phyloP scores from a whole-genome alignment of 148 eudicot species.

The Diospyros kaki region DNA sequence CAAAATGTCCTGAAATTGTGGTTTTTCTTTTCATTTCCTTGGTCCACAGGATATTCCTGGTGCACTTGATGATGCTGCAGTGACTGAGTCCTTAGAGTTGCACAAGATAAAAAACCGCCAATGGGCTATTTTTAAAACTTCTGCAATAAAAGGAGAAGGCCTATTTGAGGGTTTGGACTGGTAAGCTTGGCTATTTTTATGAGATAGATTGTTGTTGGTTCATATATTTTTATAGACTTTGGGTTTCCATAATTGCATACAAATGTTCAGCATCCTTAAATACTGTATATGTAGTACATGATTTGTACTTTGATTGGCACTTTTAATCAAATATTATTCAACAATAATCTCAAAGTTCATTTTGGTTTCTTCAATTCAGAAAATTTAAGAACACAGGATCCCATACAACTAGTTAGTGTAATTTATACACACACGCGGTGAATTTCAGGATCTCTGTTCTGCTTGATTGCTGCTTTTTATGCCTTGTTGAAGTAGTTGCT shows the following conservation, averaged over 20 bases:
- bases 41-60: slow-evolving; percentile 85
- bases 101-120: slow-evolving; percentile 96
- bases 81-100: slow-evolving; percentile 87
- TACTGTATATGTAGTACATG: background rate
- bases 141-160: slow-evolving; percentile 96
- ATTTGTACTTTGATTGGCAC: background rate
- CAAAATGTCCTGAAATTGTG: background rate
- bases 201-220: background rate
- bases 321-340: background rate
- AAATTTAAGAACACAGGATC: too few species aligned
- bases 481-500: background rate
- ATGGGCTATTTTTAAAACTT: slow-evolving; percentile 95
- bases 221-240: background rate
- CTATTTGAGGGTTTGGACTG: slow-evolving; percentile 97
- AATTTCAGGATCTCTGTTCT: background rate
- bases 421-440: too few species aligned
- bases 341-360: background rate
- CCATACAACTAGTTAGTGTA: too few species aligned
- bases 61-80: slow-evolving; percentile 93
- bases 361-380: background rate
- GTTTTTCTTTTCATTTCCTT: background rate
- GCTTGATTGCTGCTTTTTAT: background rate
- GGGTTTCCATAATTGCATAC: background rate
- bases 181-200: slow-evolving; percentile 29
- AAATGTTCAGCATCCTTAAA: background rate